Evolutionary conservation across 768 basidiomycete species (phyloP).

Genomic region (Cystobasidium onofrii): DNA sequence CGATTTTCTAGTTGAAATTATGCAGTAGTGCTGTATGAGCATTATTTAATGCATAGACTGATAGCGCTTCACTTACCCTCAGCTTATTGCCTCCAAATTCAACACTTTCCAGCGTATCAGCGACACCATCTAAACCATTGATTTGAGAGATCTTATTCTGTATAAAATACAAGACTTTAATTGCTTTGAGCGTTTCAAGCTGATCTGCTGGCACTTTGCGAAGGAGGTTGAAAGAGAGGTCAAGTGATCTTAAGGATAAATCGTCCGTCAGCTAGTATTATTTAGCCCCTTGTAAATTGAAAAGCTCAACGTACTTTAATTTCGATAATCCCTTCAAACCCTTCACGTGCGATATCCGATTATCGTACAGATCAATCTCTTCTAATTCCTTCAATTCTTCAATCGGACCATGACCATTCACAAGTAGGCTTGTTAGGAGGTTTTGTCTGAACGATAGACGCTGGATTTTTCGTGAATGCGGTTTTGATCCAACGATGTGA

Average conservation of each 20-base stretch:
- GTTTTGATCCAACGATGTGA: no score
- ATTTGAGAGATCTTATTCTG: slow-evolving; percentile 89
- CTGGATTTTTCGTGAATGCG: slow-evolving; percentile 11
- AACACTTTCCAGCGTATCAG: slow-evolving; percentile 62
- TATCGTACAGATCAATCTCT: slow-evolving; percentile 93
- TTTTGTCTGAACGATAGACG: slow-evolving; percentile 42
- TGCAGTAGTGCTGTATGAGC: no score
- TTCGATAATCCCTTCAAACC: slow-evolving; percentile 53
- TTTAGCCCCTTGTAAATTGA: no score
- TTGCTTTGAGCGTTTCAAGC: slow-evolving; percentile 46
- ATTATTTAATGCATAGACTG: no score
- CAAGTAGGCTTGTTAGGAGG: slow-evolving; percentile 38
- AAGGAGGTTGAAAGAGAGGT: slow-evolving; percentile 90
- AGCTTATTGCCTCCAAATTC: slow-evolving; percentile 92
- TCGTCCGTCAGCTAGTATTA: no score
- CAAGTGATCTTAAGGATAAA: slow-evolving; percentile 56
- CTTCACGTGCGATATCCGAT: slow-evolving; percentile 70
- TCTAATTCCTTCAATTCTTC: slow-evolving; percentile 58
- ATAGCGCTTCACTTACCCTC: slow-evolving; percentile 53
- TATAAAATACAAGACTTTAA: slow-evolving; percentile 81
- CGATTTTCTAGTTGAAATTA: slow-evolving; percentile 69
- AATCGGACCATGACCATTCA: slow-evolving; percentile 40
- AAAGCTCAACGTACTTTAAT: slow-evolving; percentile 47
- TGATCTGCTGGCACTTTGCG: slow-evolving; percentile 59
- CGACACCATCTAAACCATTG: slow-evolving; percentile 55